Conservation (phyloP, 805 yeast genomes). For the Candida michaelii region DNA sequence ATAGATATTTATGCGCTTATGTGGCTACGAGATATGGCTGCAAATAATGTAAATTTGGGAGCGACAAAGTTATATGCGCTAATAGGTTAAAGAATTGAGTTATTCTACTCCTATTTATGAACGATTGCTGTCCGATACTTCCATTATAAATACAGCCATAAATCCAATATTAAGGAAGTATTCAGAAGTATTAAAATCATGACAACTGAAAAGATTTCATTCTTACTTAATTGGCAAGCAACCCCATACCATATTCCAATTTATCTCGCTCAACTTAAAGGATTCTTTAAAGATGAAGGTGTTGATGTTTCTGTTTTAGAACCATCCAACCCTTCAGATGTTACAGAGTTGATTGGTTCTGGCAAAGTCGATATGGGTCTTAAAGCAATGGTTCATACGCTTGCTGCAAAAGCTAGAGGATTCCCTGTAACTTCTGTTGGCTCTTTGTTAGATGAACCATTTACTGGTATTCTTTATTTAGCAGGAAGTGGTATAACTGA, state of each 20-base stretch:
- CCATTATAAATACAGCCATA: too few species aligned
- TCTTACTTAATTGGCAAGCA: slow-evolving; percentile 54
- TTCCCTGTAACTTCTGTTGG: slow-evolving; percentile 57
- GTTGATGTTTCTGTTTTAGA: slow-evolving; percentile 52
- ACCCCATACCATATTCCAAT: slow-evolving; percentile 58
- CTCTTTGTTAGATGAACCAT: slow-evolving; percentile 56
- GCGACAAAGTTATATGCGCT: not conserved
- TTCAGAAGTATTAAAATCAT: not conserved
- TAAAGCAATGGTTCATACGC: slow-evolving; percentile 60
- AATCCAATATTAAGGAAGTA: too few species aligned
- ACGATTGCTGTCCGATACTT: too few species aligned
- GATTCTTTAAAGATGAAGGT: slow-evolving; percentile 51
- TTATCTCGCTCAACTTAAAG: slow-evolving; percentile 49
- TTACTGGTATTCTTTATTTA: slow-evolving; percentile 54
- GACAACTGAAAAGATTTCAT: slow-evolving; percentile 45
- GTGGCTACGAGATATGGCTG: not conserved
- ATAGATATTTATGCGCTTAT: slow-evolving; percentile 4
- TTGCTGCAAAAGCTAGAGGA: slow-evolving; percentile 60
- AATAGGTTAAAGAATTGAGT: not conserved
- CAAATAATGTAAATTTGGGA: not conserved
- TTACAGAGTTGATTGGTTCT: slow-evolving; percentile 55
- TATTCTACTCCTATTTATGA: not conserved
- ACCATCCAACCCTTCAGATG: slow-evolving; percentile 59
- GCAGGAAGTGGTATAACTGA: slow-evolving; percentile 51
- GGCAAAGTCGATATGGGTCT: slow-evolving; percentile 60